phyloP scores from a whole-genome alignment of 352 stramenopile species.

The Phytophthora foliorum region DNA sequence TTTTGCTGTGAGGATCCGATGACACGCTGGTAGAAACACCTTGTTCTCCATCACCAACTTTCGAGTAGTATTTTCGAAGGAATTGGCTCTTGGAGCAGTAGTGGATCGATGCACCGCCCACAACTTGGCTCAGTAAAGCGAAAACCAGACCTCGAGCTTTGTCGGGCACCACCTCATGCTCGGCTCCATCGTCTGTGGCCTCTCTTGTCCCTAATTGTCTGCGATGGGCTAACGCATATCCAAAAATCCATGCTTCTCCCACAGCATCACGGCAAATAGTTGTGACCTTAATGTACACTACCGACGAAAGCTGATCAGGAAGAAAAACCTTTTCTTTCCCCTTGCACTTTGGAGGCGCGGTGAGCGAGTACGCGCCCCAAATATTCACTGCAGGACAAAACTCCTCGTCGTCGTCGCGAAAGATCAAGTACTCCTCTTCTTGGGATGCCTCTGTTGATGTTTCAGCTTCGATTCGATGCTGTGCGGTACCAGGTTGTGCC shows the following conservation, averaged over 20 bases:
- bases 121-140: conserved; percentile 28
- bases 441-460: not conserved
- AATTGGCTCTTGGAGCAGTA: conserved; percentile 39
- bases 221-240: conserved; percentile 24
- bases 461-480: conserved; percentile 39
- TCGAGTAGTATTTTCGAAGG: conserved; percentile 29
- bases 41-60: not conserved
- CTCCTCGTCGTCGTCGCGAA: conserved; percentile 37
- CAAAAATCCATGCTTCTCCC: conserved; percentile 42
- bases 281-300: conserved; percentile 37
- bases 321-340: conserved; percentile 25
- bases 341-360: conserved; percentile 9
- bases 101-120: conserved; percentile 36
- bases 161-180: conserved; percentile 33
- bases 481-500: conserved; percentile 8
- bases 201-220: conserved; percentile 11
- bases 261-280: conserved; percentile 39
- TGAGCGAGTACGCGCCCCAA: conserved; percentile 40
- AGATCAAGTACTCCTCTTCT: conserved; percentile 37
- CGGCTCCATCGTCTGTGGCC: conserved; percentile 10
- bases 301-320: conserved; percentile 26
- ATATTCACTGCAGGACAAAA: conserved; percentile 50
- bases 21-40: not conserved
- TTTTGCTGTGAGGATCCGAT: conserved; percentile 10
- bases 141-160: conserved; percentile 32